These are phyloP conservation scores for Monotropa hypopitys DNA, from an alignment of 179 eudicot species.

Conservation along the genomic window DNA sequence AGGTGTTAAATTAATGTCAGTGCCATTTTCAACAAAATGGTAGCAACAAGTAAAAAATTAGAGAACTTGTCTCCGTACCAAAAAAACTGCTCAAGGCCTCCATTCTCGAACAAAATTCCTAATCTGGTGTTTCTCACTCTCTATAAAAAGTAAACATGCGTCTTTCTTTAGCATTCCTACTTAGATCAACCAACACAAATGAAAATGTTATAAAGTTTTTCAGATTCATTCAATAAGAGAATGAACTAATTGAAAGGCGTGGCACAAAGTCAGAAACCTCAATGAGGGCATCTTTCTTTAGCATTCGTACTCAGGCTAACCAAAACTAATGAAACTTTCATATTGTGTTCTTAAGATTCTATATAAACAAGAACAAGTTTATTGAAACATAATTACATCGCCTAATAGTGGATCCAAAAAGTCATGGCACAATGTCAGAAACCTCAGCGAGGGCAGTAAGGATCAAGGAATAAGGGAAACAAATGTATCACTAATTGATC, in stretches of 20 bases:
- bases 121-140: not conserved
- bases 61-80: not conserved
- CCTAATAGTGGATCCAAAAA: not conserved
- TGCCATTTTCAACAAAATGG: not conserved
- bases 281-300: not conserved
- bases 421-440: not conserved
- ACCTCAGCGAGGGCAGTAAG: not conserved
- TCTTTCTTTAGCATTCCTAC: not conserved
- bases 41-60: not conserved
- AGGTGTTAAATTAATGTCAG: not conserved
- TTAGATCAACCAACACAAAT: not conserved
- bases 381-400: not conserved
- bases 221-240: not conserved
- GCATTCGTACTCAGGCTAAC: not conserved
- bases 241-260: not conserved
- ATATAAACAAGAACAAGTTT: not conserved
- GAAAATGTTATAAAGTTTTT: not conserved
- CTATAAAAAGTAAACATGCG: not conserved
- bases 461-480: not conserved
- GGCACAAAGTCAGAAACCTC: not conserved
- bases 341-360: not conserved
- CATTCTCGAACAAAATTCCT: not conserved
- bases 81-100: not conserved
- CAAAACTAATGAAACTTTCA: not conserved
- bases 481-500: conserved; percentile 60